Percentiles rank a stretch among this genome's conserved stretches.
Evolutionary conservation across 768 basidiomycete species (phyloP).

Genomic region (Leucocoprinus leucothites): DNA sequence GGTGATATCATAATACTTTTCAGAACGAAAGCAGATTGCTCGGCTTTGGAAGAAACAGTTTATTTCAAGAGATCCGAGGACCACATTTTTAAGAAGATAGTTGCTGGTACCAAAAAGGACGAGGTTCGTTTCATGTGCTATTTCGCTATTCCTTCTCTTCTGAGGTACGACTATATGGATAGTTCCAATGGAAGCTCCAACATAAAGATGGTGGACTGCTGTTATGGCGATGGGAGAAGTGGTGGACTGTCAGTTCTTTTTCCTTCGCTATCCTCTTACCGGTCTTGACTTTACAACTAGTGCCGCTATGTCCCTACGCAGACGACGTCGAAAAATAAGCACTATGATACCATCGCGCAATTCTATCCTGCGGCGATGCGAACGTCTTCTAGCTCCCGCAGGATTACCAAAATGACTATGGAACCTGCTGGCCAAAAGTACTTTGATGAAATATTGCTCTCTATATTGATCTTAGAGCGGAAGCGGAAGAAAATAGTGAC

Average conservation of each 20-base stretch:
- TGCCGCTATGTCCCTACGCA: background rate
- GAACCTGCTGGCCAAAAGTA: conserved; percentile 12
- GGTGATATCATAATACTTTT: background rate
- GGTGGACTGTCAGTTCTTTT: conserved; percentile 1
- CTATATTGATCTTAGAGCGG: conserved; percentile 14
- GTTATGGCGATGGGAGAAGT: conserved; percentile 7
- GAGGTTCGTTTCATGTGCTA: background rate
- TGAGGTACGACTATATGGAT: background rate
- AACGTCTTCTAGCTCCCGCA: background rate
- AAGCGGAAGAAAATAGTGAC: background rate
- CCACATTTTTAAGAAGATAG: conserved; percentile 6
- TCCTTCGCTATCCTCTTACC: background rate
- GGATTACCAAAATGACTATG: conserved; percentile 4
- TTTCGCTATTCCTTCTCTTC: background rate
- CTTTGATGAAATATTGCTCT: conserved; percentile 16
- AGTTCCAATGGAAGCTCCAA: conserved; percentile 10
- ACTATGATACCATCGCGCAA: background rate
- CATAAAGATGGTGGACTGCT: background rate
- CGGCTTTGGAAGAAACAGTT: conserved; percentile 2
- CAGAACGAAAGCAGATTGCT: conserved; percentile 9
- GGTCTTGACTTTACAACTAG: background rate
- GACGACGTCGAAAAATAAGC: background rate
- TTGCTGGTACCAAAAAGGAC: conserved; percentile 1
- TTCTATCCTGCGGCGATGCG: conserved; percentile 5
- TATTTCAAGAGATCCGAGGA: conserved; percentile 4